Evolutionary conservation across 257 asterid genomes (phyloP).

Genomic region (Fraxinus excelsior): DNA sequence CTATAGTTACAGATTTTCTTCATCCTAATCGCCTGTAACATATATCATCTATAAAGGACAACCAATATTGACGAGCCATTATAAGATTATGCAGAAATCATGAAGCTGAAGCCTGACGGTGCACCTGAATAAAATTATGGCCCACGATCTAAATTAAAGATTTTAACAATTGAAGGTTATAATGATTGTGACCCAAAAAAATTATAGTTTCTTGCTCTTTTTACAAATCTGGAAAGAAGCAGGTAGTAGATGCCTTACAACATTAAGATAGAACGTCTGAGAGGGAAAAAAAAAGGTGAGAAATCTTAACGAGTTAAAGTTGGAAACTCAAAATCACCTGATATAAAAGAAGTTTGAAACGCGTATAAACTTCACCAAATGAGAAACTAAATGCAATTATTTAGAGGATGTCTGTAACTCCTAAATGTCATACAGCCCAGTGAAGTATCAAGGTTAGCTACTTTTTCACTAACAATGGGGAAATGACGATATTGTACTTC

Average conservation of each 20-base stretch:
- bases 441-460: not conserved
- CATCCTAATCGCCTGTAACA: not conserved
- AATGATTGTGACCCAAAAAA: not conserved
- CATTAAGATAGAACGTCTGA: not conserved
- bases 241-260: not conserved
- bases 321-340: not conserved
- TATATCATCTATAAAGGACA: not conserved
- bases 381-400: not conserved
- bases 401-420: constrained; percentile 3
- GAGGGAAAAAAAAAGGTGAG: not conserved
- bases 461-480: not conserved
- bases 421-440: not conserved
- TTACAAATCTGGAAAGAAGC: not conserved
- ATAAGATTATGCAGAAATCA: not conserved
- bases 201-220: not conserved
- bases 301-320: not conserved
- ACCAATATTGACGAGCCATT: not conserved
- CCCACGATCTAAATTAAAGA: not conserved
- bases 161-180: not conserved
- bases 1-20: not conserved
- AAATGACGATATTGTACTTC: not conserved
- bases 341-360: not conserved
- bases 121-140: constrained; percentile 3
- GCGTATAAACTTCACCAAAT: not conserved
- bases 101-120: not conserved